These are phyloP conservation scores for Lactarius indigo DNA, from an alignment of 768 basidiomycete species.

Conservation along the genomic window DNA sequence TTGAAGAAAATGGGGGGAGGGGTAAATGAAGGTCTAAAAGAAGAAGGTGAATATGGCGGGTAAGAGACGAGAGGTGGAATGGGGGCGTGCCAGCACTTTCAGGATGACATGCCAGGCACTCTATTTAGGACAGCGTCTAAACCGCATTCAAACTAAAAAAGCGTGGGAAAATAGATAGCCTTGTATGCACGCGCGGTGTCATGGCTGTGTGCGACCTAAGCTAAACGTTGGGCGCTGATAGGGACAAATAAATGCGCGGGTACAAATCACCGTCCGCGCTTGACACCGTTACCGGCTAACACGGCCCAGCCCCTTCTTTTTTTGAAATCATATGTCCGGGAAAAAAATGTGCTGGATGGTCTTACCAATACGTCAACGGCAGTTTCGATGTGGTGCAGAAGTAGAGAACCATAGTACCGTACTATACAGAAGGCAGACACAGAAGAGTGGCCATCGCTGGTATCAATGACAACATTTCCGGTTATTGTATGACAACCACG, in stretches of 20 bases:
- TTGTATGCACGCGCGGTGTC: neutral
- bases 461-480: neutral
- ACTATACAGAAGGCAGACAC: neutral
- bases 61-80: conserved; percentile 1
- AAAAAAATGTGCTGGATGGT: neutral
- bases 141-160: neutral
- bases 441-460: neutral
- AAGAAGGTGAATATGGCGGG: neutral
- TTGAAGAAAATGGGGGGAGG: conserved; percentile 1
- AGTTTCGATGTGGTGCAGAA: neutral
- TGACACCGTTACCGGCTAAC: neutral
- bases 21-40: neutral
- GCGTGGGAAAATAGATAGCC: neutral
- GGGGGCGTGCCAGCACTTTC: neutral
- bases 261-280: neutral
- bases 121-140: neutral
- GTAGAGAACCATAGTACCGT: neutral
- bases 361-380: neutral
- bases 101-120: neutral
- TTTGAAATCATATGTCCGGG: neutral
- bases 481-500: neutral
- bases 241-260: neutral
- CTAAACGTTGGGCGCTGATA: neutral
- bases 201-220: neutral
- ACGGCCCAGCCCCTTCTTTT: neutral